A percentile compares a stretch with the other conserved stretches of the same genome.
phyloP scores from a whole-genome alignment of 2,329 filamentous ascomycete genomes.

The Hansfordia pulvinata region DNA sequence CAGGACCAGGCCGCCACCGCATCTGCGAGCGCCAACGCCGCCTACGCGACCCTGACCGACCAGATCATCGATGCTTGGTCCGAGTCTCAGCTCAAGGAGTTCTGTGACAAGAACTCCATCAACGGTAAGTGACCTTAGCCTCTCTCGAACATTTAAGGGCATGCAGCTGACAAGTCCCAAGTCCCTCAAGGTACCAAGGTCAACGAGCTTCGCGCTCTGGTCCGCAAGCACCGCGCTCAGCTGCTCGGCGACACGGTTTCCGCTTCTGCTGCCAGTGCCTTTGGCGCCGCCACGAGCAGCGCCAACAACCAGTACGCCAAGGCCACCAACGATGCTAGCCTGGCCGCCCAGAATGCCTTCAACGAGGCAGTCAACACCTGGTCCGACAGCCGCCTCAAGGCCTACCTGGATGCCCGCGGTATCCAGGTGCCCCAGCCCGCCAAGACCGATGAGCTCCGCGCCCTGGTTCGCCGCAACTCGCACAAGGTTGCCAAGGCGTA shows the following conservation, averaged over 20 bases:
- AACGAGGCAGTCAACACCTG: conserved; percentile 46
- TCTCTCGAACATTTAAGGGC: neutral
- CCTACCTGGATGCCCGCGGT: conserved; percentile 63
- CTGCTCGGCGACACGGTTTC: conserved; percentile 53
- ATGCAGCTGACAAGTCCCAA: conserved; percentile 19
- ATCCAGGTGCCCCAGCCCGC: conserved; percentile 60
- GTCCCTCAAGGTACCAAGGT: conserved; percentile 85
- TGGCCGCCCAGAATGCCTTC: conserved; percentile 54
- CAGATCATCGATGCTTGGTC: conserved; percentile 82
- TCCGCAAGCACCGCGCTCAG: conserved; percentile 72
- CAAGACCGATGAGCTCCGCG: conserved; percentile 60
- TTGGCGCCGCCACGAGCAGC: conserved; percentile 59
- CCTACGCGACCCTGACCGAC: conserved; percentile 66
- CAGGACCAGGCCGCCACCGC: conserved; percentile 46
- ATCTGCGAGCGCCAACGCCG: conserved; percentile 51
- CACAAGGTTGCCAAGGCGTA: conserved; percentile 57
- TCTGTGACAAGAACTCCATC: conserved; percentile 82
- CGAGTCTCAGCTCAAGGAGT: conserved; percentile 80
- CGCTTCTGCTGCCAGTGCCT: conserved; percentile 43
- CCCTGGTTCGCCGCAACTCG: conserved; percentile 58
- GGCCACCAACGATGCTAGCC: conserved; percentile 55
- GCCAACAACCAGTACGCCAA: conserved; percentile 65
- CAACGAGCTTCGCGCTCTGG: conserved; percentile 80
- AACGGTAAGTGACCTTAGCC: conserved; percentile 18
- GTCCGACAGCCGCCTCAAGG: conserved; percentile 68